Conservation (phyloP, 495 filamentous ascomycete species). For the Chaetomium tenue region DNA sequence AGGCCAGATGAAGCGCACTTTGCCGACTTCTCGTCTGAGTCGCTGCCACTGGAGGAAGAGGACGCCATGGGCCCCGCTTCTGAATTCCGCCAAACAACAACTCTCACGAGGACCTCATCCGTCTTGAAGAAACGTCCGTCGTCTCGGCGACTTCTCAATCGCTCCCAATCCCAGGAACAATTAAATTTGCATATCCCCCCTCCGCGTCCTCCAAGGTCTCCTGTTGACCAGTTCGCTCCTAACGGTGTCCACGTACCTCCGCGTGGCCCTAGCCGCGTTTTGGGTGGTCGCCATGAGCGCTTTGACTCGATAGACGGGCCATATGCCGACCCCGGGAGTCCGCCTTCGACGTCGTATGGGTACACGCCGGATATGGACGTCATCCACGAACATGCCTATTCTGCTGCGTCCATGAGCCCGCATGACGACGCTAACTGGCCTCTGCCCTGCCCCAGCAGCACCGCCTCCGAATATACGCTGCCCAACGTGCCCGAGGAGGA, state of each 20-base stretch:
- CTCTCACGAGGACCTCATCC: slow-evolving; percentile 26
- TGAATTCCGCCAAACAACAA: slow-evolving; percentile 18
- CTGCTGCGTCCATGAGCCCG: slow-evolving; percentile 45
- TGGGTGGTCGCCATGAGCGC: slow-evolving; percentile 42
- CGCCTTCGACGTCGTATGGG: slow-evolving; percentile 33
- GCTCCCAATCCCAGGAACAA: slow-evolving; percentile 49
- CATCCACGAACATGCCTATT: slow-evolving; percentile 31
- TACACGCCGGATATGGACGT: slow-evolving; percentile 34
- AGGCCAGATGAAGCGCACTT: slow-evolving; percentile 64
- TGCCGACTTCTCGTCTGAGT: slow-evolving; percentile 59
- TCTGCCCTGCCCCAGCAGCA: slow-evolving; percentile 46
- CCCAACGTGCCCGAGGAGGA: slow-evolving; percentile 75
- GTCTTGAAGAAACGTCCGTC: slow-evolving; percentile 28
- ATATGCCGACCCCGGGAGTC: slow-evolving; percentile 29
- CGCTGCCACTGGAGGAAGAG: slow-evolving; percentile 38
- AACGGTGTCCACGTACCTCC: slow-evolving; percentile 41
- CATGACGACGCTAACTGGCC: slow-evolving; percentile 51
- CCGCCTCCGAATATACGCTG: slow-evolving; percentile 48
- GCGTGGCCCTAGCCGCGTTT: slow-evolving; percentile 51
- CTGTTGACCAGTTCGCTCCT: slow-evolving; percentile 36
- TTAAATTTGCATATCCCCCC: slow-evolving; percentile 40
- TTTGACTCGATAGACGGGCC: slow-evolving; percentile 45
- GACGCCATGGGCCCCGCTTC: slow-evolving; percentile 17
- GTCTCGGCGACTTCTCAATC: slow-evolving; percentile 39
- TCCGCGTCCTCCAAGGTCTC: slow-evolving; percentile 50